Evolutionary conservation across 2,329 filamentous ascomycete species (phyloP), one percentile per base, ranked within the genome.

Genomic region (Cladophialophora immunda): DNA sequence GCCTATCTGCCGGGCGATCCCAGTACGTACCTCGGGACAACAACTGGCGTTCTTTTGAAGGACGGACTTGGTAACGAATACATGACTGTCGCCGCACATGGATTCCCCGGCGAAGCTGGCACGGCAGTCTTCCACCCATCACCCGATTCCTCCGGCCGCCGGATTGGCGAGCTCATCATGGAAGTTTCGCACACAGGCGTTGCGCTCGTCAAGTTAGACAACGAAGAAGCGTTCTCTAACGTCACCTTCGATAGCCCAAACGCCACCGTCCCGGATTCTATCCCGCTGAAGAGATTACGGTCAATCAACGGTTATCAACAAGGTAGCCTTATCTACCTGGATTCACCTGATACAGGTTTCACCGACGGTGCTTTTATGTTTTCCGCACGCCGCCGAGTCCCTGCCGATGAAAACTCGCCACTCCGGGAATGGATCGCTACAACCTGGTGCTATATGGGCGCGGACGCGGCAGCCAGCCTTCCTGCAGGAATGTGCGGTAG

Each of bases 401-500:
- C 38, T 7, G 2, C 17, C 1, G 38, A 41, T 8, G 38, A 41
- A 15, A 4, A 19, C 17, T 19, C 38, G 5, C 8, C 38, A 19
- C 6, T 4, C 6, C 15, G 19, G 17, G 17, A 41, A 4, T 41
- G 38, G 38, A 19, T n/a, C 2, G n/a, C 19, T 7, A 41, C 38
- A 41, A 41, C 15, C 1, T 41, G 38, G 38, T 6, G 17, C 17
- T 57, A 57, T 19, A 7, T 57, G 34, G 30, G 55, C 19, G 32
- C 53, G 27, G 47, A 53, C 45, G 17, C 47, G 25, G 47, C 29
- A 36, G 27, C 38, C 29, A 61, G 27, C 7, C 27, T 53, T 54
- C 58, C 27, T 27, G n/a, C 11, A 61, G 58, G n/a, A 34, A 61
- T 61, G 45, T 38, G 58, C 45, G 58, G 58, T 27, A 34, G 58